These are phyloP conservation scores for Tylopilus felleus DNA, from an alignment of 768 basidiomycete species.

Conservation along the genomic window DNA sequence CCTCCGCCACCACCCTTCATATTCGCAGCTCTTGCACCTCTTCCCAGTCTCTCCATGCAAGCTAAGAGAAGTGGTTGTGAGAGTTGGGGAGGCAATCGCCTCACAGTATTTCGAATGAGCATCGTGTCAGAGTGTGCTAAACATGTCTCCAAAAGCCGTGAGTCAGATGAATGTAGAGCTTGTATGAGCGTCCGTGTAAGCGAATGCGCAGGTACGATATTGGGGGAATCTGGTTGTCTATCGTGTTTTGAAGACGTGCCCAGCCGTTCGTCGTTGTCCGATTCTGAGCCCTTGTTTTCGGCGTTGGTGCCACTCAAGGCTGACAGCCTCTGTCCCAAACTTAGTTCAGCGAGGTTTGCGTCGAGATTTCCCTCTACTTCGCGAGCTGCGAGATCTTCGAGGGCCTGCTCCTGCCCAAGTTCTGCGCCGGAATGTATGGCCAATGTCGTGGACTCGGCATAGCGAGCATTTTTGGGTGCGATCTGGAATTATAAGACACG, in stretches of 20 bases:
- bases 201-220: constrained; percentile 73
- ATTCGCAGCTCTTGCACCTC: constrained; percentile 64
- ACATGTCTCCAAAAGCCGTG: constrained; percentile 82
- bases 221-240: constrained; percentile 26
- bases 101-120: constrained; percentile 84
- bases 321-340: constrained; percentile 85
- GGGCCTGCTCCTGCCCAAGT: constrained; percentile 53
- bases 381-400: constrained; percentile 46
- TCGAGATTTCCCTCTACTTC: constrained; percentile 71
- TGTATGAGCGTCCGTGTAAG: constrained; percentile 93
- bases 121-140: constrained; percentile 75
- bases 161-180: constrained; percentile 93
- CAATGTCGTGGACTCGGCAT: constrained; percentile 59
- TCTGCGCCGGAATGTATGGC: constrained; percentile 65
- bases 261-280: constrained; percentile 50
- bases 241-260: constrained; percentile 17
- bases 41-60: constrained; percentile 84
- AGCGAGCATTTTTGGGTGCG: constrained; percentile 55
- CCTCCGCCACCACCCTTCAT: constrained; percentile 78
- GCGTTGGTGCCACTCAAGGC: constrained; percentile 53
- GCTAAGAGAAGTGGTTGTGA: constrained; percentile 83
- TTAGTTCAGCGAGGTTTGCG: constrained; percentile 84
- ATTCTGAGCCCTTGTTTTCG: constrained; percentile 35
- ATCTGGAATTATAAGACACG: constrained; percentile 31
- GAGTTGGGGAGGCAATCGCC: constrained; percentile 80